Evolutionary conservation across 768 basidiomycete genomes (phyloP).

Genomic region (Mycena galopus): DNA sequence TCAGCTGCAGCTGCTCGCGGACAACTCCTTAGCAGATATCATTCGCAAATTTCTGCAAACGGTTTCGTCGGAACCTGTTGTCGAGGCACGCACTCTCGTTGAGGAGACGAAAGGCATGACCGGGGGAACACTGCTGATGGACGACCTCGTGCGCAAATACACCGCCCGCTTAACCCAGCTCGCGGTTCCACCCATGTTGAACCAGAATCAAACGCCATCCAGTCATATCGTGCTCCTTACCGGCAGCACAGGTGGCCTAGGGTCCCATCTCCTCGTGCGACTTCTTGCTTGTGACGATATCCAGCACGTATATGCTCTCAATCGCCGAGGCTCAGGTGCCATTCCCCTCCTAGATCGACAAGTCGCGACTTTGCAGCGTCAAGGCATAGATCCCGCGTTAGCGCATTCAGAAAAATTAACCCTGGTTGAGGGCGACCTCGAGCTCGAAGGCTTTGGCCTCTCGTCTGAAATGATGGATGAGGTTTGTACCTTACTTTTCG

Average conservation of each 20-base stretch:
- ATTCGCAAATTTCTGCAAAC: neutral
- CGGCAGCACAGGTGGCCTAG: constrained; percentile 51
- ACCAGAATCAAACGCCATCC: neutral
- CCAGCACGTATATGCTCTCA: constrained; percentile 42
- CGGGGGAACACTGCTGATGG: neutral
- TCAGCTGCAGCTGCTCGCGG: constrained; percentile 18
- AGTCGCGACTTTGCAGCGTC: neutral
- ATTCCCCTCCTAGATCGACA: neutral
- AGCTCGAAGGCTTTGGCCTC: neutral
- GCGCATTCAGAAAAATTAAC: neutral
- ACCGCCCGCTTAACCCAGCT: neutral
- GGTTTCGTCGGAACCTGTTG: neutral
- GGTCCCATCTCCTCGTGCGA: constrained; percentile 42
- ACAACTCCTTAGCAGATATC: constrained; percentile 7
- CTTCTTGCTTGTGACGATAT: constrained; percentile 39
- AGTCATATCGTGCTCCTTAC: constrained; percentile 42
- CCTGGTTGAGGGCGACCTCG: neutral
- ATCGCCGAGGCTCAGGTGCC: constrained; percentile 27
- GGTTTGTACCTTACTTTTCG: neutral
- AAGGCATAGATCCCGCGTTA: neutral
- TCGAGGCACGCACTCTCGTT: neutral
- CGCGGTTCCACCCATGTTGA: neutral
- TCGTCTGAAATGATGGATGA: neutral
- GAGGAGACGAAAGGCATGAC: neutral
- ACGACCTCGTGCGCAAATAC: constrained; percentile 4